Percentiles rank a stretch among this genome's conserved stretches.
These are phyloP conservation scores for Prunella vulgaris DNA, from an alignment of 257 asterid genomes.

Conservation along the genomic window DNA sequence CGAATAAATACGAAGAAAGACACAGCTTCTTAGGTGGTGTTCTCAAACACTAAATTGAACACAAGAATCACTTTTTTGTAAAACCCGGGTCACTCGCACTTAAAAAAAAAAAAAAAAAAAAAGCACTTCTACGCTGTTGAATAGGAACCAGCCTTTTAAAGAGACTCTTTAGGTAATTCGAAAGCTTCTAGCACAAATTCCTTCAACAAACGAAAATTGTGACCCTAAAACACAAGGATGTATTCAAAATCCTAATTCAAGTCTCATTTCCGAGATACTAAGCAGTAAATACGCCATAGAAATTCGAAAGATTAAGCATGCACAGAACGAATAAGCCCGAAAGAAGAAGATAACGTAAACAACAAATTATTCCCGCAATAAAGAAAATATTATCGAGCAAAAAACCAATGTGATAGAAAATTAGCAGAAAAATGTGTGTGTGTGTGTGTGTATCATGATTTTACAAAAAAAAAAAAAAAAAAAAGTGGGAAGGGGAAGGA, in stretches of 20 bases:
- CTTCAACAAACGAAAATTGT: conserved; percentile 7
- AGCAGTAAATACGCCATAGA: neutral
- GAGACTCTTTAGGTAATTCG: neutral
- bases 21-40: neutral
- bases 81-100: too few relatives aligned
- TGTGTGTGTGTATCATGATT: too few relatives aligned
- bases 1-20: conserved; percentile 1
- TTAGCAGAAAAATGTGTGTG: too few relatives aligned
- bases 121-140: too few relatives aligned
- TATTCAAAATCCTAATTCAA: too few relatives aligned
- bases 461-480: too few relatives aligned
- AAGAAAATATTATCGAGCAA: neutral
- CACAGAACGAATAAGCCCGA: neutral
- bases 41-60: too few relatives aligned
- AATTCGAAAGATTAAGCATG: neutral
- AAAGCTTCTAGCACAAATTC: neutral
- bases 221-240: neutral
- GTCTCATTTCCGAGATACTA: neutral
- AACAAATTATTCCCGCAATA: neutral
- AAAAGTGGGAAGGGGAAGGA: too few relatives aligned
- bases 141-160: too few relatives aligned
- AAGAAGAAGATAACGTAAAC: neutral
- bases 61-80: too few relatives aligned
- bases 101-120: too few relatives aligned
- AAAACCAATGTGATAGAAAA: neutral